phyloP scores from a whole-genome alignment of 805 yeast genomes.

The Hanseniaspora vineae region DNA sequence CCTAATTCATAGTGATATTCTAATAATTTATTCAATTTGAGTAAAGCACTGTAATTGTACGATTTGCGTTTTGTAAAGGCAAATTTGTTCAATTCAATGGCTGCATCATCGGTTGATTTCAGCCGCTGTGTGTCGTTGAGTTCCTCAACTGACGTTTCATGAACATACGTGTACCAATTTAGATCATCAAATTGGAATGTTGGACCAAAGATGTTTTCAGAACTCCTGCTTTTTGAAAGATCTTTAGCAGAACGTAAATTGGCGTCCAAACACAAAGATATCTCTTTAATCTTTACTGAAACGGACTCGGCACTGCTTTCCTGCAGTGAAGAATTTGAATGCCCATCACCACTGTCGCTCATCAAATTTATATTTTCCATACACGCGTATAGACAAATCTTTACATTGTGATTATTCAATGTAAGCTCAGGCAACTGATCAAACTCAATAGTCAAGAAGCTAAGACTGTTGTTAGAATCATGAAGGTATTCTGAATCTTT shows the following conservation, averaged over 20 bases:
- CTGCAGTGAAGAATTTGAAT: too few species aligned
- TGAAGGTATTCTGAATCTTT: too few species aligned
- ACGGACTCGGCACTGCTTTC: too few species aligned
- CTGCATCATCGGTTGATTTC: neutral
- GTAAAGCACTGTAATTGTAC: conserved; percentile 16
- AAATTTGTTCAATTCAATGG: neutral
- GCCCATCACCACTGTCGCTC: too few species aligned
- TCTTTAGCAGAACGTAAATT: neutral
- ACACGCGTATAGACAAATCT: too few species aligned
- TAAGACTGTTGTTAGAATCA: neutral
- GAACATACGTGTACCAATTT: neutral
- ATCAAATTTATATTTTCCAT: too few species aligned
- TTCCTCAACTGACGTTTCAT: neutral
- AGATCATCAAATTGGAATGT: neutral
- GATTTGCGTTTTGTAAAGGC: conserved; percentile 3
- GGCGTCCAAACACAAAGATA: neutral
- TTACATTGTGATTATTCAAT: too few species aligned
- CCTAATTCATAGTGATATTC: conserved; percentile 15
- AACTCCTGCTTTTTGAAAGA: too few species aligned
- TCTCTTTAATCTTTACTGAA: neutral
- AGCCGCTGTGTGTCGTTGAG: neutral
- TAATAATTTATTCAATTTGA: conserved; percentile 18
- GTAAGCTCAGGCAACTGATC: too few species aligned
- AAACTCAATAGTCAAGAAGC: too few species aligned
- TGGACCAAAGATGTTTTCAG: neutral